Evolutionary conservation across 1,284 basidiomycete species (phyloP).

Genomic region (Bondarzewia mesenterica): DNA sequence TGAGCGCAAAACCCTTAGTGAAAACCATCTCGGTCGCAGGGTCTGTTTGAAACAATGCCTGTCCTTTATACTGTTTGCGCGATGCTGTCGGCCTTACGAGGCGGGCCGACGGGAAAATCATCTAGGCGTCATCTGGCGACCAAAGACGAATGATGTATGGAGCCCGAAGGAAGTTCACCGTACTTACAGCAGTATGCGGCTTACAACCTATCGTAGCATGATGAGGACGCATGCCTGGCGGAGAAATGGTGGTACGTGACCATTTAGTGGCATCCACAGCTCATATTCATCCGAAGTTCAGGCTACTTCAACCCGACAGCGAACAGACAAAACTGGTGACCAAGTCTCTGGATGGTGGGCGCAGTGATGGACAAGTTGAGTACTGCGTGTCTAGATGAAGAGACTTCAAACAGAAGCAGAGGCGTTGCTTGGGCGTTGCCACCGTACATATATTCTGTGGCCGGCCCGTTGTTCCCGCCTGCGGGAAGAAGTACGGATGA

Average conservation of each 20-base stretch:
- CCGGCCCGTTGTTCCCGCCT: too few species aligned
- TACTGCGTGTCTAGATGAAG: too few species aligned
- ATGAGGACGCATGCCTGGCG: not conserved
- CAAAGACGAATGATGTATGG: not conserved
- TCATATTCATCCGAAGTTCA: not conserved
- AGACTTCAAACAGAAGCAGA: too few species aligned
- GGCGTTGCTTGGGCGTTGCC: too few species aligned
- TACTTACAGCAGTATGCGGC: not conserved
- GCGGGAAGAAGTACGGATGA: too few species aligned
- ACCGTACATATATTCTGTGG: too few species aligned
- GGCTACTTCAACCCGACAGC: too few species aligned
- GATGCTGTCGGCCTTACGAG: not conserved
- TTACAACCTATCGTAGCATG: too few species aligned
- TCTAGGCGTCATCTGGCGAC: not conserved
- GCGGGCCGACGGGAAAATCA: not conserved
- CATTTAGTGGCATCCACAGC: not conserved
- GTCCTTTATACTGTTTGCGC: not conserved
- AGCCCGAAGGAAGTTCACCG: too few species aligned
- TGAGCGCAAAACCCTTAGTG: not conserved
- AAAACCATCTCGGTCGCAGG: not conserved
- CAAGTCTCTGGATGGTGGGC: too few species aligned
- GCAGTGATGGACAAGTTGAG: too few species aligned
- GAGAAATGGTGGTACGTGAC: not conserved
- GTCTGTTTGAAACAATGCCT: not conserved
- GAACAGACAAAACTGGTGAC: too few species aligned